Evolutionary conservation across 805 yeast genomes (phyloP).

Genomic region (Wickerhamiella nectarea): DNA sequence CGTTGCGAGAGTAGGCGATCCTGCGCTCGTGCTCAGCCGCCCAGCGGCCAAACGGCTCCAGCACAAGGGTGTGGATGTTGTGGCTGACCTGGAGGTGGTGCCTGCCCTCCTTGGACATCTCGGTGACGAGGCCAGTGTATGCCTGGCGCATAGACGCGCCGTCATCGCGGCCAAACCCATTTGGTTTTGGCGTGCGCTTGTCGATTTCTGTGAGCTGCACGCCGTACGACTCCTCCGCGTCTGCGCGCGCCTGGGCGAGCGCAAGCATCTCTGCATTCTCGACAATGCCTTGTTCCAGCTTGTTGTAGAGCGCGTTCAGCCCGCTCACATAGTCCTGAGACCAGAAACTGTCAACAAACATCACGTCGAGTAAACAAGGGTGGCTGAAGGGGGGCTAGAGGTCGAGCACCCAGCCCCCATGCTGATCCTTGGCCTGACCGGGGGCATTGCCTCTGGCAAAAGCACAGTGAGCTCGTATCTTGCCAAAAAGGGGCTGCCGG

Average conservation of each 20-base stretch:
- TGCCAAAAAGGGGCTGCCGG: constrained; percentile 34
- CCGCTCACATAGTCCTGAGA: constrained; percentile 22
- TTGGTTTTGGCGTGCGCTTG: constrained; percentile 26
- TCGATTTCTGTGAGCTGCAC: constrained; percentile 34
- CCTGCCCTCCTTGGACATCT: constrained; percentile 44
- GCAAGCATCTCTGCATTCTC: constrained; percentile 60
- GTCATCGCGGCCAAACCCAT: constrained; percentile 40
- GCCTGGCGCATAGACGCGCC: constrained; percentile 55
- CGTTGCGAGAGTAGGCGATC: constrained; percentile 45
- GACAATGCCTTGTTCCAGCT: constrained; percentile 37
- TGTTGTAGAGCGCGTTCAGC: constrained; percentile 26
- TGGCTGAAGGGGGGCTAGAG: neutral
- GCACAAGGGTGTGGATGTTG: constrained; percentile 44
- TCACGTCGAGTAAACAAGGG: too few relatives aligned
- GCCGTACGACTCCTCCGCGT: constrained; percentile 57
- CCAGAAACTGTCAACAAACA: constrained; percentile 20
- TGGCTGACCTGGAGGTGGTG: constrained; percentile 49
- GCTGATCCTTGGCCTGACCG: constrained; percentile 91
- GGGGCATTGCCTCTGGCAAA: constrained; percentile 96
- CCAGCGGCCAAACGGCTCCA: constrained; percentile 65
- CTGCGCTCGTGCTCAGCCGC: constrained; percentile 56
- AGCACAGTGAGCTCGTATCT: constrained; percentile 68
- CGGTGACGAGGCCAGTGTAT: constrained; percentile 40
- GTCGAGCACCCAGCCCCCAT: constrained; percentile 27
- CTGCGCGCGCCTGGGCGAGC: constrained; percentile 56